Conservation (phyloP, 176 grass and related monocot species). For the Musa acuminata region DNA sequence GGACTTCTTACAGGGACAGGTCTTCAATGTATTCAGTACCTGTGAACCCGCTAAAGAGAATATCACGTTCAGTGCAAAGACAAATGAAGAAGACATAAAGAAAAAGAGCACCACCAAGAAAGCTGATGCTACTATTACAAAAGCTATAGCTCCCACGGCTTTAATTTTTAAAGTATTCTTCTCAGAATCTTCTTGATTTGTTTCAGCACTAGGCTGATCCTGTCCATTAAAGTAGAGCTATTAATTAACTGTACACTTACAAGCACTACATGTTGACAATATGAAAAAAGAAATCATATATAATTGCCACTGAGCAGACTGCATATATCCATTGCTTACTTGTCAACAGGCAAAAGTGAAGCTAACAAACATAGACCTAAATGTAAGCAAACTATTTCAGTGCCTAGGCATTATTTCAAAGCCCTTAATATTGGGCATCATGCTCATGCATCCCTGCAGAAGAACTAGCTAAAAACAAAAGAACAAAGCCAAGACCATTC, state of each 20-base stretch:
- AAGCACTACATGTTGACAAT: background rate
- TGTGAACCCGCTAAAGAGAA: constrained; percentile 62
- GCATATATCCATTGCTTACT: background rate
- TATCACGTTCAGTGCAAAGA: constrained; percentile 54
- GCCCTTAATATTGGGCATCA: too few species aligned
- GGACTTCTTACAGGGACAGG: background rate
- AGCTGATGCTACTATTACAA: constrained; percentile 62
- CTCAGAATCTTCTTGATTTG: constrained; percentile 32
- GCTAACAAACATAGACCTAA: too few species aligned
- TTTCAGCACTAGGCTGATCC: constrained; percentile 21
- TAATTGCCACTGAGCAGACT: background rate
- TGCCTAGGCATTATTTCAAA: too few species aligned
- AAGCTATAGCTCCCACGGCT: constrained; percentile 47
- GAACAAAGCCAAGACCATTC: too few species aligned
- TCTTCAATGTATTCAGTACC: constrained; percentile 21
- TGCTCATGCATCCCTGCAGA: too few species aligned
- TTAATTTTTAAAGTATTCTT: constrained; percentile 59
- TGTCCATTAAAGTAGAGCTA: constrained; percentile 5
- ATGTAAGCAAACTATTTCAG: too few species aligned
- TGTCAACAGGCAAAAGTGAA: too few species aligned
- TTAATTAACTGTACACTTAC: background rate
- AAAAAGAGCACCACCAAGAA: constrained; percentile 78
- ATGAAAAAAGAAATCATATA: background rate
- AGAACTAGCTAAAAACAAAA: too few species aligned
- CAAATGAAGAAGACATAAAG: constrained; percentile 62